These are phyloP conservation scores for Purshia tridentata DNA, from an alignment of 306 rosid species.

Conservation along the genomic window DNA sequence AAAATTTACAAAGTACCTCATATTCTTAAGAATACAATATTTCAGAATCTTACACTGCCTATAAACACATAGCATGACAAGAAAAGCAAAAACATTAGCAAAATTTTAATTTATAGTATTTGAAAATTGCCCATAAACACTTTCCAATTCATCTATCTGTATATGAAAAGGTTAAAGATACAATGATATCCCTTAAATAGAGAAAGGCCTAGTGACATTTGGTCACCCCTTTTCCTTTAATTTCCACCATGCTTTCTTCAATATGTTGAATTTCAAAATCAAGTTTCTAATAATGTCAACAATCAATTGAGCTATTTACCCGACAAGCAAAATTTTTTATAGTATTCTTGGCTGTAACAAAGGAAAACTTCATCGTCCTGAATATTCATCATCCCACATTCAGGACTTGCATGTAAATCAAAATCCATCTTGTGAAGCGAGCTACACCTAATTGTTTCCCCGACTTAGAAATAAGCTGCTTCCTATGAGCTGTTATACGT, in stretches of 20 bases:
- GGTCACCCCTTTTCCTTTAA: background rate
- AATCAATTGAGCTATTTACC: constrained; percentile 20
- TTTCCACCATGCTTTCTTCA: background rate
- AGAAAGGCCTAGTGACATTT: background rate
- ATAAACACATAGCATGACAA: background rate
- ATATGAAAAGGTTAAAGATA: background rate
- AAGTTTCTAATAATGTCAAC: constrained; percentile 12
- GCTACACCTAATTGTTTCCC: constrained; percentile 19
- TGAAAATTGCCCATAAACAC: background rate
- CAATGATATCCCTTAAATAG: background rate
- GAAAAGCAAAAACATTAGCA: background rate
- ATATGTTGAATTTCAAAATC: background rate
- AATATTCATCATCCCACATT: background rate
- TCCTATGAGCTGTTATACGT: constrained; percentile 46
- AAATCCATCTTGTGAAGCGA: background rate
- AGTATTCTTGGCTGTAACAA: constrained; percentile 22
- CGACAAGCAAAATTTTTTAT: constrained; percentile 23
- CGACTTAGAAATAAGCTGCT: constrained; percentile 1
- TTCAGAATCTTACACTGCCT: background rate
- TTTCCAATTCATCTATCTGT: background rate
- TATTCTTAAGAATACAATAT: background rate
- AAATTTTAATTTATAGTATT: too few relatives aligned
- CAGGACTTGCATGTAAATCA: constrained; percentile 2
- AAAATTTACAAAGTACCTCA: background rate
- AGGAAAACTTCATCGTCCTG: constrained; percentile 20